These are phyloP conservation scores for Piper betle DNA, from an alignment of 164 flowering plant genomes.

Conservation along the genomic window DNA sequence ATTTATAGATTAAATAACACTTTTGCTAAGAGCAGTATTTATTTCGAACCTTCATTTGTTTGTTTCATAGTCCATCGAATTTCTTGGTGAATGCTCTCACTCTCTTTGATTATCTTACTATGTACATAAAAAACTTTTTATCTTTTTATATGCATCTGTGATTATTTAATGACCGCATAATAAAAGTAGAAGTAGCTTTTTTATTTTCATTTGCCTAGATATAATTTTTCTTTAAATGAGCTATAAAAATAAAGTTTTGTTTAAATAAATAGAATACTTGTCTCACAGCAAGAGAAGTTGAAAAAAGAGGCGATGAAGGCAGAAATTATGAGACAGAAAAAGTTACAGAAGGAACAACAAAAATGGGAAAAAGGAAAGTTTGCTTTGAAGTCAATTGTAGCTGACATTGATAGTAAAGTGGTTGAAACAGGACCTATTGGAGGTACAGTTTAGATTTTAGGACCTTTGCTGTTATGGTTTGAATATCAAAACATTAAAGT, in stretches of 20 bases:
- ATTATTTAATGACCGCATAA: no score
- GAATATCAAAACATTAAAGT: neutral
- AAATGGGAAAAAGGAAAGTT: conserved; percentile 89
- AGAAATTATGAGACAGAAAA: conserved; percentile 63
- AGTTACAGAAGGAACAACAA: conserved; percentile 53
- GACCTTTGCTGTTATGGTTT: neutral
- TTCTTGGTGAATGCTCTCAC: no score
- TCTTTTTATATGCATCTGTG: no score
- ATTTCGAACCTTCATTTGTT: no score
- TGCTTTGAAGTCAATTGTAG: conserved; percentile 66
- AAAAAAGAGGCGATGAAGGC: conserved; percentile 65
- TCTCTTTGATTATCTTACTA: no score
- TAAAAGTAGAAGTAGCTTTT: no score
- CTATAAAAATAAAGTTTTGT: neutral
- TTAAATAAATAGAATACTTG: conserved; percentile 3
- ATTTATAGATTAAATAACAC: no score
- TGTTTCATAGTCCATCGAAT: no score
- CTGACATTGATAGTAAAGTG: conserved; percentile 67
- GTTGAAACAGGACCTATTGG: conserved; percentile 65
- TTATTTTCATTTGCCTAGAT: no score
- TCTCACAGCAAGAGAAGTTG: conserved; percentile 61
- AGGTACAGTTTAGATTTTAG: conserved; percentile 29
- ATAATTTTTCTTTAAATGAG: neutral
- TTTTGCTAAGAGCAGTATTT: no score
- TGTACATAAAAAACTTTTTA: no score